Evolutionary conservation across 148 eudicot species (phyloP), one percentile per base, ranked within the genome.

Genomic region (Suaeda aralocaspica): DNA sequence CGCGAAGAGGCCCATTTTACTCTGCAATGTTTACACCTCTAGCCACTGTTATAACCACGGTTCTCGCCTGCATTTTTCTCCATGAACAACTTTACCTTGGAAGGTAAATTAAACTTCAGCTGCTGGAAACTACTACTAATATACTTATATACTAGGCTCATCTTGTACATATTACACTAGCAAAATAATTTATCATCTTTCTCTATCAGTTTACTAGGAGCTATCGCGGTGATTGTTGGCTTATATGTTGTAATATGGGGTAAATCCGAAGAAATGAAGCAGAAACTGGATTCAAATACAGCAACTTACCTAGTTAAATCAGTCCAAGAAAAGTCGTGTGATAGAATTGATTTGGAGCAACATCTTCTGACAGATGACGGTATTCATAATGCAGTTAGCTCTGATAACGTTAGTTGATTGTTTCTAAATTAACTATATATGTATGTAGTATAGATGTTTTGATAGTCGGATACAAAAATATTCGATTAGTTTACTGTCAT

Each of bases 11-110:
- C 0, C 93, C 96, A 12, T 81, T 91, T 8, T 91, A 81, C 66
- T 73, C 89, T n/a, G 89, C 96, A 2, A 81, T 88, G 96, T 91
- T 91, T 80, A 85, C 76, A 65, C 96, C 96, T 76, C 67, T 91
- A 8, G 71, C 70, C 76, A 86, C 89, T 10, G 85, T 88, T 3
- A 82, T 86, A 14, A 90, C 83, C 6, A 81, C 87, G 12, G 66
- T 86, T 2, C 64, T 82, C 6, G 91, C 89, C 36, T 74, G 85
- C 63, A 75, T 86, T 9, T 76, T 88, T 33, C 62, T 85, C 29
- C 84, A 77, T 15, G 96, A 88, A 73, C 68, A 88, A 76, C 64
- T 91, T 31, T 91, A 84, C 55, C 52, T 50, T 6, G 97, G 97
- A 64, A 86, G 91, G 96, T 86, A 80, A 36, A 42, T 44, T 9